Evolutionary conservation across 441 rosid species (phyloP).

Genomic region (Biscutella auriculata): DNA sequence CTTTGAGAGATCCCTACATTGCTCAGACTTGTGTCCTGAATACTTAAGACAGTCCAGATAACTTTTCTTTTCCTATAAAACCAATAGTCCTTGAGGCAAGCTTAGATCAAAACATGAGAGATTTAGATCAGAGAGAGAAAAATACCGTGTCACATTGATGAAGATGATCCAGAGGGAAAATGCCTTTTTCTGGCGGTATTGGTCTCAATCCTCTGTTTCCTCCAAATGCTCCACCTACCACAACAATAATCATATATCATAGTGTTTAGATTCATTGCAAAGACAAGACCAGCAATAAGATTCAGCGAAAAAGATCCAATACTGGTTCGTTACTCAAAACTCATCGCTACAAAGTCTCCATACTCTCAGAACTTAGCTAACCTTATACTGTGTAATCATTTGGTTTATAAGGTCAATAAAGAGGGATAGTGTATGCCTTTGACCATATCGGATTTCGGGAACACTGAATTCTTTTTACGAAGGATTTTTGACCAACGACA

Average conservation of each 20-base stretch:
- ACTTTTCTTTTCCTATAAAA: background rate
- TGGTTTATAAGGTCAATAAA: background rate
- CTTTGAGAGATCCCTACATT: conserved; percentile 3
- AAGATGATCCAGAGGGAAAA: conserved; percentile 85
- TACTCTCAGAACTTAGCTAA: background rate
- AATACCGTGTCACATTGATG: conserved; percentile 72
- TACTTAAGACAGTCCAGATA: background rate
- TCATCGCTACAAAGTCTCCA: background rate
- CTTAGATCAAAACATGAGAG: background rate
- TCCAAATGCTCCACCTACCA: conserved; percentile 86
- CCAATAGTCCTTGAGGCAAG: background rate
- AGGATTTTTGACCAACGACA: background rate
- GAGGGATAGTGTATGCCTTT: background rate
- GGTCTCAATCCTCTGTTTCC: conserved; percentile 84
- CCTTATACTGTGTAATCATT: no score
- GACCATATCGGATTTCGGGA: background rate
- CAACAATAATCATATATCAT: background rate
- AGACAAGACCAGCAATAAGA: background rate
- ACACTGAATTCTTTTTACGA: background rate
- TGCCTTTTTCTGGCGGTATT: conserved; percentile 85
- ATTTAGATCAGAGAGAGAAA: background rate
- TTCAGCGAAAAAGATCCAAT: background rate
- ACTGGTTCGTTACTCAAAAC: no score
- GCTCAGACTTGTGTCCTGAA: background rate
- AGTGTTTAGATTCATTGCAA: background rate